A percentile compares a stretch with the other conserved stretches of the same genome.
phyloP scores from a whole-genome alignment of 2,329 filamentous ascomycete species.

The Fusarium protoensiforme region DNA sequence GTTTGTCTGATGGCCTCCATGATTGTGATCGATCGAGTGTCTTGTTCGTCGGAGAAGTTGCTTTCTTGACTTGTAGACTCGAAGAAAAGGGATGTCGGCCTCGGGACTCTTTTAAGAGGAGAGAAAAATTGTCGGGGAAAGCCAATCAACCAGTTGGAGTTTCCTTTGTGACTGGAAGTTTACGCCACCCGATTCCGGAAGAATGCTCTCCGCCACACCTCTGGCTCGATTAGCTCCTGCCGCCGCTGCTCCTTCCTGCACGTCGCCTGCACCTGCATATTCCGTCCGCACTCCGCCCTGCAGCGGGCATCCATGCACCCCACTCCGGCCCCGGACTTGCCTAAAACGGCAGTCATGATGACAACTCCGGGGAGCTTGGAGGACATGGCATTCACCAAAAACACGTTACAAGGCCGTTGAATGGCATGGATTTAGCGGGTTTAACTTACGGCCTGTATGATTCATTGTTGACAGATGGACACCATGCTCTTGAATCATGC shows the following conservation, averaged over 20 bases:
- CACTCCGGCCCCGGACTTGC: constrained; percentile 42
- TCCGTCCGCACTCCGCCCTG: constrained; percentile 37
- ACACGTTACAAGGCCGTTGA: background rate
- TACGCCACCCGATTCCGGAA: constrained; percentile 46
- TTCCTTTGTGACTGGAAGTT: constrained; percentile 15
- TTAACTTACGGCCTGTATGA: background rate
- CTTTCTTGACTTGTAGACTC: background rate
- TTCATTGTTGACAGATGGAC: background rate
- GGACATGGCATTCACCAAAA: constrained; percentile 6
- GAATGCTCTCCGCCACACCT: constrained; percentile 43
- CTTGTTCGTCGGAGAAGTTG: constrained; percentile 5
- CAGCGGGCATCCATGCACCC: constrained; percentile 27
- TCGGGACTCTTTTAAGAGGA: constrained; percentile 24
- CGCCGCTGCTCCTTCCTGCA: constrained; percentile 34
- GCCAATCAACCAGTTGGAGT: constrained; percentile 14
- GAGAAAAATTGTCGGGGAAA: background rate
- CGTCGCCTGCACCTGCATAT: constrained; percentile 30
- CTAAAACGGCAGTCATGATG: constrained; percentile 40
- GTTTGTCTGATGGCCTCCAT: constrained; percentile 70
- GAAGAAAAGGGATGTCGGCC: constrained; percentile 2
- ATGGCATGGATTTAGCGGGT: background rate
- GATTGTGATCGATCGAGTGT: constrained; percentile 29
- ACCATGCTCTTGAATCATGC: background rate
- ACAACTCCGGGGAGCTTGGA: constrained; percentile 7
- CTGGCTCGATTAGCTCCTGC: constrained; percentile 36